These are phyloP conservation scores for Verticillium tricorpus DNA, from an alignment of 2,329 filamentous ascomycete species.

Conservation along the genomic window DNA sequence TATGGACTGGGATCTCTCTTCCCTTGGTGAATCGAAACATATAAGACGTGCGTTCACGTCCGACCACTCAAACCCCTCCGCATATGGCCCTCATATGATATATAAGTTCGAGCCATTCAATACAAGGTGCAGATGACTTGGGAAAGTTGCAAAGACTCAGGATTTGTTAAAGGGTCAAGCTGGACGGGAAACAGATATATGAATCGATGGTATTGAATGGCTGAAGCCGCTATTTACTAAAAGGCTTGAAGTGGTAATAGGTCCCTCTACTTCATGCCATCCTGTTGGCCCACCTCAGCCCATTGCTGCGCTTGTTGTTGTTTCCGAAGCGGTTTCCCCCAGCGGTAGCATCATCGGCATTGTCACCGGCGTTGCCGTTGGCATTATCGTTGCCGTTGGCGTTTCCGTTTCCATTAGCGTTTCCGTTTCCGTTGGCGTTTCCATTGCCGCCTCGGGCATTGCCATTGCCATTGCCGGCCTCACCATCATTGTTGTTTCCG, in stretches of 20 bases:
- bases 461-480: constrained; percentile 12
- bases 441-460: constrained; percentile 9
- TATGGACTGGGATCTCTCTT: too few species aligned
- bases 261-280: not conserved
- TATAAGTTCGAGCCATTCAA: too few species aligned
- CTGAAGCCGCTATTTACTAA: not conserved
- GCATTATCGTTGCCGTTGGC: not conserved
- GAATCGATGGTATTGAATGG: not conserved
- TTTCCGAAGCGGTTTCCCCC: not conserved
- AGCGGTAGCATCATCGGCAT: not conserved
- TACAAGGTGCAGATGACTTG: too few species aligned
- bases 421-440: constrained; percentile 3
- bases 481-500: constrained; percentile 7
- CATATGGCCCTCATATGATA: too few species aligned
- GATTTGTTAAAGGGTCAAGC: not conserved
- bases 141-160: too few species aligned
- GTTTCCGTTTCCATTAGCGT: constrained; percentile 8
- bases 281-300: constrained; percentile 2
- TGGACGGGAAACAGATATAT: not conserved
- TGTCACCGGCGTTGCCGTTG: constrained; percentile 3
- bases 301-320: constrained; percentile 1
- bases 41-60: too few species aligned
- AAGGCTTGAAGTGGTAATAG: not conserved
- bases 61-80: too few species aligned
- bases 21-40: too few species aligned